These are phyloP conservation scores for Gossypium lobatum DNA, from an alignment of 441 rosid genomes.

Conservation along the genomic window DNA sequence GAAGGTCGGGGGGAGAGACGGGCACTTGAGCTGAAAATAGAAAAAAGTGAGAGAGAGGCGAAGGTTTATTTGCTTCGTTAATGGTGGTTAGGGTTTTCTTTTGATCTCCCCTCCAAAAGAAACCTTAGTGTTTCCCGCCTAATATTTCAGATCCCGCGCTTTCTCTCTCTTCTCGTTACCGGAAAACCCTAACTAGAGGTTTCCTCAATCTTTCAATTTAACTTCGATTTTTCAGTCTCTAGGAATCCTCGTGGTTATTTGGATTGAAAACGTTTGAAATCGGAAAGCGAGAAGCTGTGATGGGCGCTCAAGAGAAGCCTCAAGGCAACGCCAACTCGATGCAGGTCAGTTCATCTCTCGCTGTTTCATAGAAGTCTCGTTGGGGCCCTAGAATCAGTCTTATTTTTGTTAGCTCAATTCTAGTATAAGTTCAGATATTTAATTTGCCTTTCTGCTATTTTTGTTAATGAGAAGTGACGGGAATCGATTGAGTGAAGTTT, in stretches of 20 bases:
- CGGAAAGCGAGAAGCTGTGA: slow-evolving; percentile 29
- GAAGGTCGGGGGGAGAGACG: slow-evolving; percentile 35
- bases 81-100: slow-evolving; percentile 60
- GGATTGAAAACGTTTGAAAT: slow-evolving; percentile 29
- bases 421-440: not conserved
- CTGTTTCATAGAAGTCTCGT: slow-evolving; percentile 2
- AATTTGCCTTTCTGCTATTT: not conserved
- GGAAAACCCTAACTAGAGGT: slow-evolving; percentile 60
- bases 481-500: not conserved
- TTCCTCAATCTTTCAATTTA: not conserved
- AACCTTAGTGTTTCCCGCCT: slow-evolving; percentile 34
- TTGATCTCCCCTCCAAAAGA: slow-evolving; percentile 26
- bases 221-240: slow-evolving; percentile 12
- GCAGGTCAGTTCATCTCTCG: slow-evolving; percentile 57
- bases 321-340: slow-evolving; percentile 66
- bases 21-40: slow-evolving; percentile 32
- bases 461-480: not conserved
- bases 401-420: not conserved
- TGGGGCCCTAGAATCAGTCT: slow-evolving; percentile 20
- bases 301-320: slow-evolving; percentile 89
- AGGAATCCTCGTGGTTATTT: slow-evolving; percentile 18
- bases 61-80: slow-evolving; percentile 29
- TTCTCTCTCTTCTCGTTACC: slow-evolving; percentile 19
- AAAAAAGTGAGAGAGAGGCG: slow-evolving; percentile 21
- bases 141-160: slow-evolving; percentile 13